Percentiles rank a stretch among this genome's conserved stretches.
phyloP scores from a whole-genome alignment of 75 land plant genomes.

The Pinus taeda region DNA sequence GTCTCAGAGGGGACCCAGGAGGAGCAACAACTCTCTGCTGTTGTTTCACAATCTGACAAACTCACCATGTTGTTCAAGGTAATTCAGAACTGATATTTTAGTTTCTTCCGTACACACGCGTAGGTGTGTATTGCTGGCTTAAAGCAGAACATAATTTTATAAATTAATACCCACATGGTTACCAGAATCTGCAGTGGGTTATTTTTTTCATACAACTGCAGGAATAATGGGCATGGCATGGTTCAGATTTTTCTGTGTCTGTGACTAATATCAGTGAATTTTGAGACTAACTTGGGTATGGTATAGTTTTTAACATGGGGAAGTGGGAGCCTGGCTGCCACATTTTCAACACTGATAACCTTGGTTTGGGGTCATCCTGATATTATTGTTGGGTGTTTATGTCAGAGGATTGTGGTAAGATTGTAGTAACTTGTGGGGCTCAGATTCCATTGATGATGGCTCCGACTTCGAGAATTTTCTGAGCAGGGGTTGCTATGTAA shows the following conservation, averaged over 20 bases:
- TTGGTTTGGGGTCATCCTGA: too few species aligned
- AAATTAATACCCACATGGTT: not conserved
- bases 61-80: slow-evolving; percentile 7
- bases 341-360: too few species aligned
- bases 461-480: too few species aligned
- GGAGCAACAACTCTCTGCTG: not conserved
- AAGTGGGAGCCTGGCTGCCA: not conserved
- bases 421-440: too few species aligned
- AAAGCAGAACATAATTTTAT: too few species aligned
- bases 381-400: too few species aligned
- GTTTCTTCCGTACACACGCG: not conserved
- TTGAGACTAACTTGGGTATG: not conserved
- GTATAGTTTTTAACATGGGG: not conserved
- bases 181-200: not conserved
- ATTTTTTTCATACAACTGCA: not conserved
- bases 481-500: too few species aligned
- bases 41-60: slow-evolving; percentile 7
- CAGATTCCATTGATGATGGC: too few species aligned
- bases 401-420: too few species aligned
- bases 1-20: not conserved
- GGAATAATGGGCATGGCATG: not conserved
- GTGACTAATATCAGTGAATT: not conserved
- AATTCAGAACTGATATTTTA: not conserved
- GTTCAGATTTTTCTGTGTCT: not conserved
- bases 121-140: not conserved